Base-by-base conservation (phyloP, 352 stramenopile genomes). In the Pythium biforme region DNA sequence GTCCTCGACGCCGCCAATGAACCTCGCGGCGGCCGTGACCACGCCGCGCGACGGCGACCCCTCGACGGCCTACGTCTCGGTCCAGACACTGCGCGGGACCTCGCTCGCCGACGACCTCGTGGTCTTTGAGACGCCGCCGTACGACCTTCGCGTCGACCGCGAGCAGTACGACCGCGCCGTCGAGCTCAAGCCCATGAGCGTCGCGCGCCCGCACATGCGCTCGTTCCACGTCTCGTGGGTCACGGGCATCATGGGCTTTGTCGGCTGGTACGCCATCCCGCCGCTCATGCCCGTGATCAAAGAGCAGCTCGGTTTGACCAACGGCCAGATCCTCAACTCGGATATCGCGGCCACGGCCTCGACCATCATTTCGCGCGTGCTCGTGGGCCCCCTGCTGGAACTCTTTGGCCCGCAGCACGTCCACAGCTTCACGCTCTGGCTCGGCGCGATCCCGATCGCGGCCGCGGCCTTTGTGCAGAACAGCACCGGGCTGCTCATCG, bases 191-290 rank as follows among this genome's bases (percentile, higher is more conserved):
- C 74, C 86, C 0, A 78, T 74, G 23, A 96, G 72, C 52, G 85
- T 97, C 68, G 61, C 75, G 60, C 77, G 90, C 17, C 95, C 95
- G 5, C 95, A 98, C 77, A 98, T 98, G 92, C 87, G 95, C 59
- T 91, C 91, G 40, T 98, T 98, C 75, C 92, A 98, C 74, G 66
- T 90, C 55, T 81, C 88, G 29, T 98, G 92, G 91, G 75, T 97
- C 23, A 90, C 78, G 43, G 96, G 93, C 66, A 97, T 98, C 76
- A 86, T 82, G 39, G 94, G 92, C 34, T 98, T 98, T 75, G 80
- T 97, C 69, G 91, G 94, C 57, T 98, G 92, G 91, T 98, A 98
- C 73, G 82, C 90, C 37, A 97, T 98, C 69, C 92, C 94, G 2
- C 96, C 96, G 19, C 85, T 99, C 48, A 90, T 99, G 57, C 81